Conservation (phyloP, 2,329 filamentous ascomycete species). For the Epichloe glyceriae region DNA sequence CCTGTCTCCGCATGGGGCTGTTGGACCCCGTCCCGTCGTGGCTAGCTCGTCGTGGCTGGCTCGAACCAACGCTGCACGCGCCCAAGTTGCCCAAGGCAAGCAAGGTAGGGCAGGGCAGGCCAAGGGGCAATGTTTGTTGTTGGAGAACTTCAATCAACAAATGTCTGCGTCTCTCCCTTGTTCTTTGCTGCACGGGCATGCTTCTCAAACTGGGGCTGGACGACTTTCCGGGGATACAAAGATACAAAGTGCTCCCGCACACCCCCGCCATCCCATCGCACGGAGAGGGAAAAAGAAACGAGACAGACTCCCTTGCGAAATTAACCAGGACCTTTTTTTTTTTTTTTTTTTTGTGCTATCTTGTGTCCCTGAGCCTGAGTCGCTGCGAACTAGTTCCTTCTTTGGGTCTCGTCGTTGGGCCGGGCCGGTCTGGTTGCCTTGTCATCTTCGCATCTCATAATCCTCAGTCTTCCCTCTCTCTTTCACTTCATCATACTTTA, state of each 20-base stretch:
- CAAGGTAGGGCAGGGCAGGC: background rate
- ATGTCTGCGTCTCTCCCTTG: background rate
- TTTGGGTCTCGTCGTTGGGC: background rate
- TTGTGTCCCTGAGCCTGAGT: slow-evolving; percentile 1
- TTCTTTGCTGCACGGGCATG: background rate
- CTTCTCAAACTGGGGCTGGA: background rate
- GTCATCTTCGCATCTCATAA: slow-evolving; percentile 1
- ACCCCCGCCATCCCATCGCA: slow-evolving; percentile 5
- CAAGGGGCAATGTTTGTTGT: background rate
- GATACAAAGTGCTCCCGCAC: slow-evolving; percentile 2
- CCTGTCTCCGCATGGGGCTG: background rate
- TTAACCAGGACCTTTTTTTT: background rate
- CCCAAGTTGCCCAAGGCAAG: background rate
- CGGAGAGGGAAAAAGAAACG: slow-evolving; percentile 8
- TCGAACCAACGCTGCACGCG: slow-evolving; percentile 1
- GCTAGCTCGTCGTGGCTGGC: slow-evolving; percentile 1
- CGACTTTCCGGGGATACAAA: background rate
- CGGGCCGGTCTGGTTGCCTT: background rate
- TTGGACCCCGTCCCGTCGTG: background rate
- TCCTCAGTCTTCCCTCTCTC: background rate
- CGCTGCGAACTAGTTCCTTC: background rate
- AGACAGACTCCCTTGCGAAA: slow-evolving; percentile 2
- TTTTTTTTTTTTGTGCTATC: background rate
- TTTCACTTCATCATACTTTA: background rate
- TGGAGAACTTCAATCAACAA: background rate